phyloP scores from a whole-genome alignment of 2,329 filamentous ascomycete species.

The Trichoderma cornu-damae region DNA sequence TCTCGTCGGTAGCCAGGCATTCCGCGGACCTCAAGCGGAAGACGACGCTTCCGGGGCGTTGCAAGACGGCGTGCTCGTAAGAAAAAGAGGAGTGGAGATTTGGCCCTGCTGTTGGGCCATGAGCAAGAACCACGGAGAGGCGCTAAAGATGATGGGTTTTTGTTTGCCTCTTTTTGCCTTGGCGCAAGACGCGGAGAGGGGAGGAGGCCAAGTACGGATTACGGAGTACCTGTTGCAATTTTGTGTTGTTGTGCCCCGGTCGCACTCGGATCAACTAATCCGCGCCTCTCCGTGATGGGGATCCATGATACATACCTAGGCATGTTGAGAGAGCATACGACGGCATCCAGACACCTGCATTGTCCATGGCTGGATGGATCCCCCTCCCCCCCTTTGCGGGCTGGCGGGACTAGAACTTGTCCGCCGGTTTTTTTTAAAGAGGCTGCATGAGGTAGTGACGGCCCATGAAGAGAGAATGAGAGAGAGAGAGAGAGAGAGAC shows the following conservation, averaged over 20 bases:
- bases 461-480: background rate
- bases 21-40: background rate
- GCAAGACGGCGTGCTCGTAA: background rate
- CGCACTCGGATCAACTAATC: constrained; percentile 5
- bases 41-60: constrained; percentile 1
- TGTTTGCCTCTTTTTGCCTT: constrained; percentile 11
- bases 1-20: too few species aligned
- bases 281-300: background rate
- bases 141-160: constrained; percentile 2
- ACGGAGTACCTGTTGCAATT: too few species aligned
- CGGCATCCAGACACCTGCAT: background rate
- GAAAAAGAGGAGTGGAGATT: background rate
- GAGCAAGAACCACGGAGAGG: background rate
- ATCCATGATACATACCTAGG: background rate
- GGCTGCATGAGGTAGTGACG: constrained; percentile 8
- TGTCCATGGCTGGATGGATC: background rate
- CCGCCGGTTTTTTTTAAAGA: constrained; percentile 6
- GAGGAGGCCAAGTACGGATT: background rate
- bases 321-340: background rate
- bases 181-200: constrained; percentile 1
- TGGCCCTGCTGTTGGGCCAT: background rate
- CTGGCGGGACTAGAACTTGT: background rate
- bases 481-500: background rate
- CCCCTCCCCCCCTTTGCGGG: background rate
- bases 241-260: constrained; percentile 1